Evolutionary conservation across 495 filamentous ascomycete genomes (phyloP).

Genomic region (Penicillium canescens): DNA sequence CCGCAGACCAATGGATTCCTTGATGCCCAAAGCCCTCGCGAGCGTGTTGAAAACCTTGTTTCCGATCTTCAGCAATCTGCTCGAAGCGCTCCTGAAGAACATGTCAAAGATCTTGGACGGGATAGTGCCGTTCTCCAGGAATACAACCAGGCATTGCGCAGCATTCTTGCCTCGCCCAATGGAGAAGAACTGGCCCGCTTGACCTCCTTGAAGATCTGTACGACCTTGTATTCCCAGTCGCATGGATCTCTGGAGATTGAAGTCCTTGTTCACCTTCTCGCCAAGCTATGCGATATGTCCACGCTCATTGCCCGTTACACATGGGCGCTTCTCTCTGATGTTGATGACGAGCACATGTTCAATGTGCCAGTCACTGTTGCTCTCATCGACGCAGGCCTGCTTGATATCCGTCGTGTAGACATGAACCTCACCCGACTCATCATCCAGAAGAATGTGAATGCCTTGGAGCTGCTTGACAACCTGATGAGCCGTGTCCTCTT

Average conservation of each 20-base stretch:
- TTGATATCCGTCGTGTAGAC: conserved; percentile 83
- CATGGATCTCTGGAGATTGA: conserved; percentile 71
- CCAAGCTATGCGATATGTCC: conserved; percentile 77
- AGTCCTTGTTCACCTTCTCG: conserved; percentile 77
- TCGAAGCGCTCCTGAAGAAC: conserved; percentile 65
- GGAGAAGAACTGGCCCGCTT: conserved; percentile 67
- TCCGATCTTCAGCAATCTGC: conserved; percentile 66
- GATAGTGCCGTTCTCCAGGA: conserved; percentile 64
- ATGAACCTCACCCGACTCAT: conserved; percentile 71
- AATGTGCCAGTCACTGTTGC: conserved; percentile 74
- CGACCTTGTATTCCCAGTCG: conserved; percentile 62
- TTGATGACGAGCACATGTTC: conserved; percentile 74
- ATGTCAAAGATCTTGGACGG: conserved; percentile 66
- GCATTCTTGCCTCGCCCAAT: conserved; percentile 49
- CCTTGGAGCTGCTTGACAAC: conserved; percentile 72
- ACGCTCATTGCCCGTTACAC: conserved; percentile 72
- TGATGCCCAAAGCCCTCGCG: conserved; percentile 61
- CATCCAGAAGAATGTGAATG: conserved; percentile 61
- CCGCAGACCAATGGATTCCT: conserved; percentile 63
- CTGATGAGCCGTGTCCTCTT: conserved; percentile 77
- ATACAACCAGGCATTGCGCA: conserved; percentile 55
- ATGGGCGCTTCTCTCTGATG: conserved; percentile 59
- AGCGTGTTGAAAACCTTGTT: conserved; percentile 69
- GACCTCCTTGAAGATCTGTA: conserved; percentile 70
- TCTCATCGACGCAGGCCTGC: conserved; percentile 68